Conservation (phyloP, 108 stramenopile genomes). For the Cylindrotheca fusiformis region DNA sequence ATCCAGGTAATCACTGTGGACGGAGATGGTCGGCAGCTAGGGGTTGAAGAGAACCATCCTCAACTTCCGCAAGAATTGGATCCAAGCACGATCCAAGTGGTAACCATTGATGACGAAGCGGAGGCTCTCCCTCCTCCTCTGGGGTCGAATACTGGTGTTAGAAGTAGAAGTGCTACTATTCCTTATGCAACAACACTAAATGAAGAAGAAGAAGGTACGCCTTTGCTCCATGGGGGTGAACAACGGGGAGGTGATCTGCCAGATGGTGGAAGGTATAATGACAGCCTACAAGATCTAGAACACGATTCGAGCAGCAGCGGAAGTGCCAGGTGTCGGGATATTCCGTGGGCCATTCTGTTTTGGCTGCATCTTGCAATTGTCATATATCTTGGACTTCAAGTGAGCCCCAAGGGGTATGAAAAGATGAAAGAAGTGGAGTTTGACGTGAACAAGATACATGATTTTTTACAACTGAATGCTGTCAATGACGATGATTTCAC, state of each 20-base stretch:
- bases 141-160: not conserved
- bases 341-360: constrained; percentile 30
- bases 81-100: not conserved
- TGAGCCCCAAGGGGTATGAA: constrained; percentile 23
- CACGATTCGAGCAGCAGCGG: not conserved
- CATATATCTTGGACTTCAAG: constrained; percentile 6
- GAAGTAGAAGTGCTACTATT: not conserved
- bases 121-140: not conserved
- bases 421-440: constrained; percentile 19
- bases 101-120: not conserved
- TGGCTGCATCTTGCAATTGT: constrained; percentile 17
- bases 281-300: too few species aligned
- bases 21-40: not conserved
- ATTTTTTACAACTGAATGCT: constrained; percentile 4
- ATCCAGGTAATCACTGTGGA: not conserved
- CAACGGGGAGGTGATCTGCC: not conserved
- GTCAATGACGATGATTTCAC: constrained; percentile 24
- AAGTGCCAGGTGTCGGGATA: not conserved
- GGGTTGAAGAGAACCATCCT: not conserved
- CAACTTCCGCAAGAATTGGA: not conserved
- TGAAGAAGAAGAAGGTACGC: not conserved
- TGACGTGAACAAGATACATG: constrained; percentile 17
- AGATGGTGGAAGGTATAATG: not conserved
- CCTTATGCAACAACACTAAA: not conserved
- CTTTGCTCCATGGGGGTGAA: not conserved